Conservation (phyloP, 352 stramenopile species). For the Globisporangium nagaii region DNA sequence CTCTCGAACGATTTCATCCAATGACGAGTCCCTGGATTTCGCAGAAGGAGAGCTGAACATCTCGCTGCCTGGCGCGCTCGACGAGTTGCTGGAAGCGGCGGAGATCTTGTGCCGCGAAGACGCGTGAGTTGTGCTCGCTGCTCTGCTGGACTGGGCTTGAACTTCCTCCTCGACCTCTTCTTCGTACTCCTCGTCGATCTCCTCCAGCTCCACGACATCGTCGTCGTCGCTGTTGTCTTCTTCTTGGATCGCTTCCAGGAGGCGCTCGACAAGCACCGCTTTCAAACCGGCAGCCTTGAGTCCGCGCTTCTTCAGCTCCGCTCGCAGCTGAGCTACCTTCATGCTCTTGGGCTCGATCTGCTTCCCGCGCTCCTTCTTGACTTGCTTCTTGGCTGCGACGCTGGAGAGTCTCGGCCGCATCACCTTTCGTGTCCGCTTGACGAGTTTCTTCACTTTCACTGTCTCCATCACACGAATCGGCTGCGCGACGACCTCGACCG, state of each 20-base stretch:
- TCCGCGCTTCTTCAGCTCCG: slow-evolving; percentile 53
- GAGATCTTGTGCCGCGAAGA: background rate
- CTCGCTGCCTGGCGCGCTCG: background rate
- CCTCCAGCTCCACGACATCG: slow-evolving; percentile 19
- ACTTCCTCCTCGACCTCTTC: slow-evolving; percentile 21
- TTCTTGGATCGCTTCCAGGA: slow-evolving; percentile 39
- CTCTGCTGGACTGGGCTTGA: slow-evolving; percentile 4
- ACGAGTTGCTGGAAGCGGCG: background rate
- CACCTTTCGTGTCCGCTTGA: slow-evolving; percentile 39
- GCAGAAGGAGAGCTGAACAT: background rate
- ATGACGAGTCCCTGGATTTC: background rate
- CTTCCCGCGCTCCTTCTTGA: slow-evolving; percentile 16
- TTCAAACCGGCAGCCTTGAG: slow-evolving; percentile 51
- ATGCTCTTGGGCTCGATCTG: slow-evolving; percentile 21
- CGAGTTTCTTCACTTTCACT: slow-evolving; percentile 13
- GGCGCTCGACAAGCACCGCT: slow-evolving; percentile 33
- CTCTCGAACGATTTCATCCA: slow-evolving; percentile 55
- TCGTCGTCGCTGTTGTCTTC: slow-evolving; percentile 28
- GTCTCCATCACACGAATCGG: background rate
- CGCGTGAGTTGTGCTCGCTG: background rate
- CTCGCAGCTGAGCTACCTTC: slow-evolving; percentile 52
- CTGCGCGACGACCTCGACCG: background rate
- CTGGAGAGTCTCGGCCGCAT: slow-evolving; percentile 14
- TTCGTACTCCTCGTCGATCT: slow-evolving; percentile 17
- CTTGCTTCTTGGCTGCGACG: slow-evolving; percentile 9